Evolutionary conservation across 2,329 filamentous ascomycete species (phyloP), one percentile per base, ranked within the genome.

Genomic region (Pseudogymnoascus sp.): DNA sequence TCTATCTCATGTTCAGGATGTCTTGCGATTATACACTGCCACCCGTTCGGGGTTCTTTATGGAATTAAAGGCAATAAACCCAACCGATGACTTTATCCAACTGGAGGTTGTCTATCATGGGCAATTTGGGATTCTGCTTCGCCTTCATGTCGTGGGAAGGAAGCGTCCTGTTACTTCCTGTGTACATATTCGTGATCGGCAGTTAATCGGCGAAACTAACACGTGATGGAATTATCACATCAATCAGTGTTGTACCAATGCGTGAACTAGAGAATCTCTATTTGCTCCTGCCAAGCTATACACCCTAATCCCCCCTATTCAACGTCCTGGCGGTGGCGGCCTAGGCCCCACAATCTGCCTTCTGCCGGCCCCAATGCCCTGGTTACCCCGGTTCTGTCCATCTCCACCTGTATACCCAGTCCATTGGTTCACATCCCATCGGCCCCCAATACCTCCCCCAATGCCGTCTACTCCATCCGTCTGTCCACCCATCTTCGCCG

Each of bases 341-440:
- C 88, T 78, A 0, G 89, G 89, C 9, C 89, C 89, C n/a, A 90
- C 85, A 73, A 93, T 92, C 76, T 89, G 88, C 71, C 89, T 81
- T 71, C 87, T 79, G 0, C 86, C 86, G 0, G 86, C 84, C 40
- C 89, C 87, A 63, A 87, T 88, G 1, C 86, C 86, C 64, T 84
- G 78, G 2, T 71, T 72, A 1, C 86, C 87, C 64, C 80, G 81
- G 69, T 91, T 92, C 78, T 90, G 85, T 64, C 80, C 82, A 72
- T 92, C 89, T 1, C 89, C 89, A 3, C 89, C 88, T 15, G 87
- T 88, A 69, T 82, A 92, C 0, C 89, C 88, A 64, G 78, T 78
- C 83, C 89, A 90, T 74, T 91, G 88, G 61, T 85, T 83, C 9
- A 90, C 85, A 67, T 92, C 88, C 88, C 88, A 92, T 13, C 81